Evolutionary conservation across 1,284 basidiomycete species (phyloP).

Genomic region (Earliella scabrosa): DNA sequence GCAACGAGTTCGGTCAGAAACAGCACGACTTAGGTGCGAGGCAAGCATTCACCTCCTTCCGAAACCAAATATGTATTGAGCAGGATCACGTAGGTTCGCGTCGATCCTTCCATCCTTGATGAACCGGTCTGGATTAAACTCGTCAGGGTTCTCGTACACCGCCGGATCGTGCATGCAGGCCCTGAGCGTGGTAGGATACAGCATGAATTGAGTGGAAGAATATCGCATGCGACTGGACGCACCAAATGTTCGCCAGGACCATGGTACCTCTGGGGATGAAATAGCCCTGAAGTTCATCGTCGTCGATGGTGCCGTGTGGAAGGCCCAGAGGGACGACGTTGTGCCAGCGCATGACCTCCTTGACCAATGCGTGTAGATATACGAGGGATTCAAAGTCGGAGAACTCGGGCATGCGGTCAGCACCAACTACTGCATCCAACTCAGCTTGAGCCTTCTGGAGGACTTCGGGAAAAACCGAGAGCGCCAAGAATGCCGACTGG

Average conservation of each 20-base stretch:
- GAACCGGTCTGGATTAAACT: slow-evolving; percentile 25
- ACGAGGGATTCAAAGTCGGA: slow-evolving; percentile 16
- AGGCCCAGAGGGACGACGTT: slow-evolving; percentile 18
- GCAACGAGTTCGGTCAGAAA: too few species aligned
- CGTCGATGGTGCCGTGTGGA: slow-evolving; percentile 1
- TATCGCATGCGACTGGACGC: background rate
- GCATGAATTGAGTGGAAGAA: background rate
- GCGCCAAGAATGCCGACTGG: slow-evolving; percentile 36
- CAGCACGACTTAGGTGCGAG: background rate
- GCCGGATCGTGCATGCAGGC: slow-evolving; percentile 18
- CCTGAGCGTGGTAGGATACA: background rate
- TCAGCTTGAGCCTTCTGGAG: slow-evolving; percentile 33
- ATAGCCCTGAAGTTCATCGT: slow-evolving; percentile 23
- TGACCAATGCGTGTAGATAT: slow-evolving; percentile 23
- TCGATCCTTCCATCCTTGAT: slow-evolving; percentile 17
- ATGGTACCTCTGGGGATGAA: slow-evolving; percentile 27
- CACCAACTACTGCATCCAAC: slow-evolving; percentile 30
- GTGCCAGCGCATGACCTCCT: slow-evolving; percentile 25
- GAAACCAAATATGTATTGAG: slow-evolving; percentile 6
- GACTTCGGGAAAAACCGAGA: slow-evolving; percentile 39
- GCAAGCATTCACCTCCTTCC: slow-evolving; percentile 2
- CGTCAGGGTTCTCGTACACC: slow-evolving; percentile 19
- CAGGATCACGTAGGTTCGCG: slow-evolving; percentile 1
- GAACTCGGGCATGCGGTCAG: slow-evolving; percentile 27
- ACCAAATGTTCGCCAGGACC: slow-evolving; percentile 25